Evolutionary conservation across 2,329 filamentous ascomycete species (phyloP).

Genomic region (Samsoniella hepiali): DNA sequence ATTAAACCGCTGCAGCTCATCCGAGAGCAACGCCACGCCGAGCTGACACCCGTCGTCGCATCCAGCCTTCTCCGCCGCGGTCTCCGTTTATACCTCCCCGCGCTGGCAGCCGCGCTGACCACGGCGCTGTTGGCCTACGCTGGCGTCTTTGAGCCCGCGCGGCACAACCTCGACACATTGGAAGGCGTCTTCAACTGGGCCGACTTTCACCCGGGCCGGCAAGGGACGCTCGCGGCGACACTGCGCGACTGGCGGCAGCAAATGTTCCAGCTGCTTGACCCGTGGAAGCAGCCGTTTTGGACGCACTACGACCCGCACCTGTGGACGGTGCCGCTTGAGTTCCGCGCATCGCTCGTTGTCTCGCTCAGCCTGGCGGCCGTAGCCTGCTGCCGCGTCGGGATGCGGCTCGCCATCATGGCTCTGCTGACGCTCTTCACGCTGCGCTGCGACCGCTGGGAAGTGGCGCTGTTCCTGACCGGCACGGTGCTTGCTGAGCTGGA

Average conservation of each 20-base stretch:
- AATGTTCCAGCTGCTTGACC: not conserved
- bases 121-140: conserved; percentile 4
- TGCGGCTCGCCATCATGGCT: conserved; percentile 5
- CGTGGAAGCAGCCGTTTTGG: conserved; percentile 2
- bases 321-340: conserved; percentile 18
- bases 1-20: conserved; percentile 1
- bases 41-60: conserved; percentile 2
- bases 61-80: conserved; percentile 6
- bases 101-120: not conserved
- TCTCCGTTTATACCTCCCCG: conserved; percentile 2
- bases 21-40: conserved; percentile 3
- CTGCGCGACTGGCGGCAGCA: conserved; percentile 6
- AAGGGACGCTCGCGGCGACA: not conserved
- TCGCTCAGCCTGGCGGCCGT: conserved; percentile 2
- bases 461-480: conserved; percentile 9
- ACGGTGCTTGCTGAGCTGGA: conserved; percentile 9
- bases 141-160: conserved; percentile 8
- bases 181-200: conserved; percentile 3
- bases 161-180: not conserved
- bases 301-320: conserved; percentile 15
- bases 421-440: not conserved
- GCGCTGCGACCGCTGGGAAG: conserved; percentile 13
- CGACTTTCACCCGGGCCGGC: conserved; percentile 10
- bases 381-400: not conserved
- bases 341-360: conserved; percentile 11